Conservation (phyloP, 805 yeast species). For the Metahyphopichia silvanorum region DNA sequence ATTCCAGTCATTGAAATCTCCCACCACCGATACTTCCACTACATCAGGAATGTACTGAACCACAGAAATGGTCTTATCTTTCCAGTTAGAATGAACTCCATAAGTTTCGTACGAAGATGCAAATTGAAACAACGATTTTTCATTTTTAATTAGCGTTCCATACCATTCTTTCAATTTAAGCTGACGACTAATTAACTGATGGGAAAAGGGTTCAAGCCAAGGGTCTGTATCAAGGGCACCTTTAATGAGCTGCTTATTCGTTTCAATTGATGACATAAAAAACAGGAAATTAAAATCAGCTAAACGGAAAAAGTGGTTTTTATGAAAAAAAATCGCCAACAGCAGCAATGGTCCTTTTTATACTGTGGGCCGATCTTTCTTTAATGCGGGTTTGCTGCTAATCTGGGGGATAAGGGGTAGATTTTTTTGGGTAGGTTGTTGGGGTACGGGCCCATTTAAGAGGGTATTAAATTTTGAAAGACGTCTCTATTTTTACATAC, state of each 20-base stretch:
- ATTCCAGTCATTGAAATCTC: slow-evolving; percentile 90
- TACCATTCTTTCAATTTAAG: slow-evolving; percentile 64
- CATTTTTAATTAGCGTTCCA: slow-evolving; percentile 48
- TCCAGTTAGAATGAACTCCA: slow-evolving; percentile 67
- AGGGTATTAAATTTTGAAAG: too few species aligned
- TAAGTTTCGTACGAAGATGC: slow-evolving; percentile 72
- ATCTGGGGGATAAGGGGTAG: too few species aligned
- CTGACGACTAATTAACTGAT: slow-evolving; percentile 67
- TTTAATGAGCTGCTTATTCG: too few species aligned
- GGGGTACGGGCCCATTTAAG: too few species aligned
- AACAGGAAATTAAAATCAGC: too few species aligned
- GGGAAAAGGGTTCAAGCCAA: slow-evolving; percentile 76
- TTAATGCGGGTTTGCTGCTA: too few species aligned
- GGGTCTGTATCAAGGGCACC: slow-evolving; percentile 78
- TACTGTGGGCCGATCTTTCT: too few species aligned
- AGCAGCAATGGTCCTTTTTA: too few species aligned
- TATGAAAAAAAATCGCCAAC: too few species aligned
- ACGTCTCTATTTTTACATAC: not conserved
- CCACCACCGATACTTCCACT: slow-evolving; percentile 67
- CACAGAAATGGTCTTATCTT: slow-evolving; percentile 54
- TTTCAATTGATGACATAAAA: too few species aligned
- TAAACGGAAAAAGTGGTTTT: too few species aligned
- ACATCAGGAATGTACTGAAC: slow-evolving; percentile 94
- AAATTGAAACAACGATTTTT: slow-evolving; percentile 58
- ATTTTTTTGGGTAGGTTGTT: too few species aligned